Percentiles rank a stretch among this genome's conserved stretches.
Conservation (phyloP, 352 stramenopile species). For the Phytophthora ohioensis region DNA sequence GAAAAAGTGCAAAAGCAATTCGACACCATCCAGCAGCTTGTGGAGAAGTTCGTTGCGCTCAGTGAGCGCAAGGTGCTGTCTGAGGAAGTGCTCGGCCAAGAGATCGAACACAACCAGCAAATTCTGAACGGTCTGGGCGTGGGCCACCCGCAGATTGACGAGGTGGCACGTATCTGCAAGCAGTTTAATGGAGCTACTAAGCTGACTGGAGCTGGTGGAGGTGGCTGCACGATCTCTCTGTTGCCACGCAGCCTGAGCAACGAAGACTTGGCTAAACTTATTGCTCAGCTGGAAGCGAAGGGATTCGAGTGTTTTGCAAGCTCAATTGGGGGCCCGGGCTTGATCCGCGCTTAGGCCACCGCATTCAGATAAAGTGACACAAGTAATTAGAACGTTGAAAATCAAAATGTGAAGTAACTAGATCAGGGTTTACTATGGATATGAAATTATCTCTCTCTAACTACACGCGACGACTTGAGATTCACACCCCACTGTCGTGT, state of each 20-base stretch:
- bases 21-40: constrained; percentile 82
- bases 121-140: constrained; percentile 85
- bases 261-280: constrained; percentile 47
- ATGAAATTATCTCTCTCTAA: constrained; percentile 43
- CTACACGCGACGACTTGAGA: constrained; percentile 27
- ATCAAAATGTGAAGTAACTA: constrained; percentile 21
- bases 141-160: constrained; percentile 84
- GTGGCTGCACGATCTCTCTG: constrained; percentile 90
- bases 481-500: constrained; percentile 14
- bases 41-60: constrained; percentile 63
- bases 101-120: constrained; percentile 80
- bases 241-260: constrained; percentile 59
- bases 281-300: constrained; percentile 54
- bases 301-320: constrained; percentile 70
- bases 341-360: constrained; percentile 31
- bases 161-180: constrained; percentile 69
- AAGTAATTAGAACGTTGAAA: background rate
- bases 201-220: constrained; percentile 90
- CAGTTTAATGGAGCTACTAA: constrained; percentile 81
- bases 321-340: constrained; percentile 61
- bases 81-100: constrained; percentile 48
- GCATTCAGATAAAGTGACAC: background rate
- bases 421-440: constrained; percentile 38
- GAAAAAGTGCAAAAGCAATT: constrained; percentile 65
- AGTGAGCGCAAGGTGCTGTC: constrained; percentile 49